Percentiles rank a stretch among this genome's conserved stretches.
These are phyloP conservation scores for Eucalyptus sp. DNA, from an alignment of 345 rosid species.

Conservation along the genomic window DNA sequence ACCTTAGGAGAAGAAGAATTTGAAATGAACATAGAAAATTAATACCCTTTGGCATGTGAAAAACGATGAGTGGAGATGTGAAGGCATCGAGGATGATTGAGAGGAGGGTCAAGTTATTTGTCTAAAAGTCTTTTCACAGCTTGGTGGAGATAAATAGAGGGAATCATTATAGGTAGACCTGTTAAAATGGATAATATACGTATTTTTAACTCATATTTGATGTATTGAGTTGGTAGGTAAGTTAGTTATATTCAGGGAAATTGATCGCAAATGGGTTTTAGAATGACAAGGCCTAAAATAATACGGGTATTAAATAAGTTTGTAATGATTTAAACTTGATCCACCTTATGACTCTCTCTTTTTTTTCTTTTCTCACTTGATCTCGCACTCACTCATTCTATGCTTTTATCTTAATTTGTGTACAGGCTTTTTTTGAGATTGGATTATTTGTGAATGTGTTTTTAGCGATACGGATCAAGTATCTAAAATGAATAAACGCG, in stretches of 20 bases:
- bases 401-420: too few relatives aligned
- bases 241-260: neutral
- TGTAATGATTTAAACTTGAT: too few relatives aligned
- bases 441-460: too few relatives aligned
- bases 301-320: too few relatives aligned
- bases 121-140: neutral
- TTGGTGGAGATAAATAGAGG: neutral
- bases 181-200: fast-evolving
- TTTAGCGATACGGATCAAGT: neutral
- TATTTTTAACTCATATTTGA: too few relatives aligned
- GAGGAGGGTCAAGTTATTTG: neutral
- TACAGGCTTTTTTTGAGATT: neutral
- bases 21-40: neutral
- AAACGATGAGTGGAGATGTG: neutral
- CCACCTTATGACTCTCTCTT: fast-evolving
- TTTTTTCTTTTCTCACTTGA: fast-evolving
- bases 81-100: neutral
- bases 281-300: too few relatives aligned
- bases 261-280: too few relatives aligned
- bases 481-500: fast-evolving
- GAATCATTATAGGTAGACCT: neutral
- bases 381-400: fast-evolving
- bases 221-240: neutral
- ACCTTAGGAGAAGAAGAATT: neutral
- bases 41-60: neutral